Evolutionary conservation across 2,329 filamentous ascomycete genomes (phyloP).

Genomic region (Cercospora janseana): DNA sequence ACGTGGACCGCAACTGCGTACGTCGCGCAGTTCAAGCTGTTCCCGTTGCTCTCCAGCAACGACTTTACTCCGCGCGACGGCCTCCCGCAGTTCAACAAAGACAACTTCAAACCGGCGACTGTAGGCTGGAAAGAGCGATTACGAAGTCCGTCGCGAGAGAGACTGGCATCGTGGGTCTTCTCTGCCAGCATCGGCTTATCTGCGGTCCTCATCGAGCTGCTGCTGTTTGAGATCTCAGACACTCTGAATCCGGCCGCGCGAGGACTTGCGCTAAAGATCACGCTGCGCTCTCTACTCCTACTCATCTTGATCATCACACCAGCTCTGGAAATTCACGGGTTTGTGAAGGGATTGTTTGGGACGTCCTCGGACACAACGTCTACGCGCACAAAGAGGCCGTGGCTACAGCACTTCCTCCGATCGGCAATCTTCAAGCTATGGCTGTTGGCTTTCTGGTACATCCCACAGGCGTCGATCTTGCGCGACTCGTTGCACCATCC

Average conservation of each 20-base stretch:
- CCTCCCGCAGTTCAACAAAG: constrained; percentile 55
- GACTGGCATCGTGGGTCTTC: constrained; percentile 59
- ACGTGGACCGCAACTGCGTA: constrained; percentile 65
- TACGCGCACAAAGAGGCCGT: constrained; percentile 56
- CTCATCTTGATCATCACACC: constrained; percentile 74
- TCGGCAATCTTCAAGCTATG: constrained; percentile 62
- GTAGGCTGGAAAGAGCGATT: constrained; percentile 21
- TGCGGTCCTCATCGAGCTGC: constrained; percentile 73
- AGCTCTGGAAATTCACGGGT: constrained; percentile 68
- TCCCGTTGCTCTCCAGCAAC: constrained; percentile 65
- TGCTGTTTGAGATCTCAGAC: constrained; percentile 80
- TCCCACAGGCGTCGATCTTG: constrained; percentile 39
- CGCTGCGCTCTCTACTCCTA: constrained; percentile 68
- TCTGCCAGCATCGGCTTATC: constrained; percentile 74
- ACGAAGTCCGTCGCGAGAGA: constrained; percentile 34
- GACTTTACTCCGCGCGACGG: constrained; percentile 57
- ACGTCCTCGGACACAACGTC: constrained; percentile 63
- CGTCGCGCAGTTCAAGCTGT: constrained; percentile 66
- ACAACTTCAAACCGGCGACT: constrained; percentile 40
- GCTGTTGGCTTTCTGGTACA: constrained; percentile 71
- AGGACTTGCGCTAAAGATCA: constrained; percentile 64
- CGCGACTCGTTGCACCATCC: constrained; percentile 43
- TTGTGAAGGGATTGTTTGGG: constrained; percentile 52
- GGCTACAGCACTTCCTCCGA: constrained; percentile 53
- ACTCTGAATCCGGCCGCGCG: constrained; percentile 67